A percentile compares a stretch with the other conserved stretches of the same genome.
These are phyloP conservation scores for Holtermanniella nyarrowii DNA, from an alignment of 768 basidiomycete genomes.

Conservation along the genomic window DNA sequence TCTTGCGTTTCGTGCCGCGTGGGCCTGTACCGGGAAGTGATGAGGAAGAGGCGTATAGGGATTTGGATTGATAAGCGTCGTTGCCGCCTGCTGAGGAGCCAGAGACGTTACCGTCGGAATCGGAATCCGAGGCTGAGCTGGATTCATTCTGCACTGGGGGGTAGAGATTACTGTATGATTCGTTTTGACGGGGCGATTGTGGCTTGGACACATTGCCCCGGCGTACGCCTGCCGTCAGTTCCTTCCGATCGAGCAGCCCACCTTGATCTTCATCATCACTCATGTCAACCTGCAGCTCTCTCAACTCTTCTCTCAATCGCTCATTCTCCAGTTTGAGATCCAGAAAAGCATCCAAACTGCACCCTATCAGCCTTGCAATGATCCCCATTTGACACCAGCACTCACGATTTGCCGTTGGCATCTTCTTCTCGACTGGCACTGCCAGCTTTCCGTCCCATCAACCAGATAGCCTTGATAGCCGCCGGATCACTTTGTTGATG, in stretches of 20 bases:
- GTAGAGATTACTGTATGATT: background rate
- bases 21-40: conserved; percentile 6
- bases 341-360: conserved; percentile 46
- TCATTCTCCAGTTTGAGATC: conserved; percentile 86
- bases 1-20: conserved; percentile 3
- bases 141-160: background rate
- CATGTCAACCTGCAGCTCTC: conserved; percentile 28
- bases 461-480: conserved; percentile 32
- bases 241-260: too few species aligned
- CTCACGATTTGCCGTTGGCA: conserved; percentile 19
- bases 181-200: background rate
- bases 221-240: background rate
- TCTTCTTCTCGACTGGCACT: conserved; percentile 6
- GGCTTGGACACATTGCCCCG: background rate
- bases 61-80: background rate
- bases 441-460: conserved; percentile 33
- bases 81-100: background rate
- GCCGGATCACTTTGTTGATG: conserved; percentile 3
- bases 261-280: conserved; percentile 20
- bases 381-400: background rate
- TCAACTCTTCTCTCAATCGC: conserved; percentile 53
- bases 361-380: background rate
- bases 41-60: conserved; percentile 9
- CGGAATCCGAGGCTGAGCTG: background rate
- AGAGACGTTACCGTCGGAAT: background rate